Base-by-base conservation (phyloP, 2,329 filamentous ascomycete species). In the Madurella mycetomatis region DNA sequence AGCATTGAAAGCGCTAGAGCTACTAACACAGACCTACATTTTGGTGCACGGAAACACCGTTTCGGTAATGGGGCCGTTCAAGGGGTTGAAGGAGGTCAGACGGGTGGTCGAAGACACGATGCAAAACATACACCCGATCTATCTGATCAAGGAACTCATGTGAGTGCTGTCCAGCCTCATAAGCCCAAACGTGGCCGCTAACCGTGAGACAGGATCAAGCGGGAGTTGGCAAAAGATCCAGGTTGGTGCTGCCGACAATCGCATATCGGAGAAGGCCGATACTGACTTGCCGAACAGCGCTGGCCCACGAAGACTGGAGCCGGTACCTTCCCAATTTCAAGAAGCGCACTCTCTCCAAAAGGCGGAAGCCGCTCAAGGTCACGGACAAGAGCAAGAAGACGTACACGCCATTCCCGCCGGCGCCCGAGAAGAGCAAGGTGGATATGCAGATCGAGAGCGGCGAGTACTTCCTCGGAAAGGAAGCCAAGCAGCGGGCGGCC, bases 381-480 rank as follows among this genome's bases (percentile, higher is more conserved):
- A 90, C 83, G 51, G 92, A 99, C 78, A 99, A 99, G 81, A 73
- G 78, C 69, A 95, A 92, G 82, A 97, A 96, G 81, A 73, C 79
- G 12, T 99, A 96, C 78, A 99, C 95, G 61, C 92, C 94, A 9
- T 99, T 99, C 85, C 94, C 94, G 47, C 94, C 94, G 7, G 83
- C 91, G 42, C 91, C 92, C 62, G 92, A 99, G 80, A 96, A 96
- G 88, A 96, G 92, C 83, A 99, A 97, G 83, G 83, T 99, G 65
- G 94, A 99, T 73, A 75, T 91, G 72, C 92, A 99, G 80, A 96
- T 99, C 76, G 94, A 99, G 78, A 92, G 84, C 65, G 92, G 94
- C 74, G 92, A 97, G 75, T 99, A 95, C 76, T 97, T 97, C 72
- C 73, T 99, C 68, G 86, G 86, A 67, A 96, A 96, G 78, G 85